Conservation (phyloP, 495 filamentous ascomycete genomes). For the Xylaria longipes region DNA sequence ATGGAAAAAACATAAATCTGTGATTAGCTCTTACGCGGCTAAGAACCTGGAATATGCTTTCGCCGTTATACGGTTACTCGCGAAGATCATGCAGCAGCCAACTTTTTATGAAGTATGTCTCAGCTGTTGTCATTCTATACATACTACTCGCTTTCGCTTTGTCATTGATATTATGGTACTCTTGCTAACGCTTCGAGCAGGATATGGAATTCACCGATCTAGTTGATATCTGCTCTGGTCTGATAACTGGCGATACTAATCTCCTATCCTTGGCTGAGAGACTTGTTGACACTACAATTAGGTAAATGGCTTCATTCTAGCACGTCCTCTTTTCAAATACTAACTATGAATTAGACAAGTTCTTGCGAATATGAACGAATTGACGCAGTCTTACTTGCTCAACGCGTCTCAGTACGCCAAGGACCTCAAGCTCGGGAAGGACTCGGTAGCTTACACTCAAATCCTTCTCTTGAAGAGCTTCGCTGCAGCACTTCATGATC, state of each 20-base stretch:
- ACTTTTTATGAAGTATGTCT: conserved; percentile 55
- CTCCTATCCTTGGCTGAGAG: conserved; percentile 31
- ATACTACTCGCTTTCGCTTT: not conserved
- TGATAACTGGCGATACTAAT: conserved; percentile 25
- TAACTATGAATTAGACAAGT: conserved; percentile 39
- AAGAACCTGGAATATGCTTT: conserved; percentile 31
- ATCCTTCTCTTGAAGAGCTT: conserved; percentile 37
- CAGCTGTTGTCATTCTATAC: not conserved
- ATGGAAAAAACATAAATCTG: conserved; percentile 38
- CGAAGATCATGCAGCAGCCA: conserved; percentile 54
- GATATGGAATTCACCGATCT: conserved; percentile 47
- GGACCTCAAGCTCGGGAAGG: conserved; percentile 20
- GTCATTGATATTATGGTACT: not conserved
- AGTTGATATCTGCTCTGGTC: conserved; percentile 36
- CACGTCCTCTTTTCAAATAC: not conserved
- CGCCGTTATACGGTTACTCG: conserved; percentile 50
- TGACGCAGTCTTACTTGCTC: conserved; percentile 32
- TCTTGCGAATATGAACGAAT: conserved; percentile 27
- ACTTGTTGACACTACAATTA: conserved; percentile 34
- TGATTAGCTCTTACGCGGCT: conserved; percentile 26
- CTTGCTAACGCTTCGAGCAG: conserved; percentile 33
- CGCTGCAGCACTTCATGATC: conserved; percentile 24
- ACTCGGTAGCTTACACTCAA: conserved; percentile 15
- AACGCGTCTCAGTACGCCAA: conserved; percentile 32
- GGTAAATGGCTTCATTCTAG: conserved; percentile 23